These are phyloP conservation scores for Berberis thunbergii DNA, from an alignment of 164 flowering plant species.

Conservation along the genomic window DNA sequence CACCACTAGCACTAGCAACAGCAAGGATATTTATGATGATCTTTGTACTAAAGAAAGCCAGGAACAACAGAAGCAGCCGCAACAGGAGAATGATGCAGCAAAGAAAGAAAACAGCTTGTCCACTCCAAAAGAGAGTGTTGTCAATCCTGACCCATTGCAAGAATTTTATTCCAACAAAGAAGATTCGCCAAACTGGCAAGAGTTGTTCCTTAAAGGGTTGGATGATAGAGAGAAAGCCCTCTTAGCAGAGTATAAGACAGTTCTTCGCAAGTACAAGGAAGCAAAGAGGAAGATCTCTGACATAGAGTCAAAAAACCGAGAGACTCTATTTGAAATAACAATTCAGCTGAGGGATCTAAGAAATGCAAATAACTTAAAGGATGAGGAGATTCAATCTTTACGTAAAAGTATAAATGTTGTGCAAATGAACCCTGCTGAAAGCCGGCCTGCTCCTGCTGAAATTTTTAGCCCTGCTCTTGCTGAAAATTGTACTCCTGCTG, in stretches of 20 bases:
- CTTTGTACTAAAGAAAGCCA: constrained; percentile 6
- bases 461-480: background rate
- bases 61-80: constrained; percentile 6
- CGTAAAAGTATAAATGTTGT: constrained; percentile 21
- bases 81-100: constrained; percentile 11
- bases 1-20: background rate
- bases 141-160: constrained; percentile 14
- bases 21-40: constrained; percentile 1
- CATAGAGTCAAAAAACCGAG: constrained; percentile 46
- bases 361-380: constrained; percentile 36
- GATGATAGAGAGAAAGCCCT: constrained; percentile 60
- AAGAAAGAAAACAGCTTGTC: constrained; percentile 12
- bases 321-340: constrained; percentile 32
- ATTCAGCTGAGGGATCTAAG: constrained; percentile 44
- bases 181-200: constrained; percentile 42
- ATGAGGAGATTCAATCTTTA: constrained; percentile 42
- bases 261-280: constrained; percentile 46
- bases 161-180: constrained; percentile 14
- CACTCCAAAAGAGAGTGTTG: constrained; percentile 6
- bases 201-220: constrained; percentile 32
- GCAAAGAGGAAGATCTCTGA: constrained; percentile 48
- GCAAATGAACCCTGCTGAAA: constrained; percentile 9
- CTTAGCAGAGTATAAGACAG: constrained; percentile 49
- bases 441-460: background rate
- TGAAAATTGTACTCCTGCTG: too few species aligned